Conservation (phyloP, 2,329 filamentous ascomycete species). For the Aspergillus latus region DNA sequence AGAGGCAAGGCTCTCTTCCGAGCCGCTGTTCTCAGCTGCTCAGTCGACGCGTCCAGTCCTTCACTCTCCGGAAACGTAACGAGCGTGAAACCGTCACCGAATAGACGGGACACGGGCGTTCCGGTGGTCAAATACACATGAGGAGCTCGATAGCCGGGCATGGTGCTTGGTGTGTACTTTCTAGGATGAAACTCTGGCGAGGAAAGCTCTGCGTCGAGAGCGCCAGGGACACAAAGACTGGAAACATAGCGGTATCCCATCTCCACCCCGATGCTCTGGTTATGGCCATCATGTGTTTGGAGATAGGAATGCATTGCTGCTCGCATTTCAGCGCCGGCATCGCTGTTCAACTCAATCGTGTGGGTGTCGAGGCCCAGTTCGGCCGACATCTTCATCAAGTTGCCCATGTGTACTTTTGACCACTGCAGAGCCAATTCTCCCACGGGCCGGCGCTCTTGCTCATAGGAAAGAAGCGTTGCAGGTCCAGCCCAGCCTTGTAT, state of each 20-base stretch:
- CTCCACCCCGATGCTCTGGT: not conserved
- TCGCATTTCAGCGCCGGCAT: not conserved
- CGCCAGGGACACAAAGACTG: not conserved
- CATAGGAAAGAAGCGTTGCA: conserved; percentile 28
- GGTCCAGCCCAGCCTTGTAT: conserved; percentile 22
- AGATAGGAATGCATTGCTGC: not conserved
- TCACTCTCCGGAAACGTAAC: conserved; percentile 2
- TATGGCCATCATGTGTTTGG: not conserved
- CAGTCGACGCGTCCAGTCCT: not conserved
- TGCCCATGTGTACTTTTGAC: not conserved
- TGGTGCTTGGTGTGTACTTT: conserved; percentile 10
- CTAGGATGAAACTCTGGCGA: not conserved
- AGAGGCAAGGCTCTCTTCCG: not conserved
- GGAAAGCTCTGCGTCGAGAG: not conserved
- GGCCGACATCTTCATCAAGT: not conserved
- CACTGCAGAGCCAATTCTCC: not conserved
- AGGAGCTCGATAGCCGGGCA: conserved; percentile 13
- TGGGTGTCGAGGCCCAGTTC: not conserved
- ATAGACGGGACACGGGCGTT: conserved; percentile 5
- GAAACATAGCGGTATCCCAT: not conserved
- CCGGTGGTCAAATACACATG: conserved; percentile 14
- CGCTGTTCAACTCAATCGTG: not conserved
- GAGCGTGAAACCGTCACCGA: conserved; percentile 10
- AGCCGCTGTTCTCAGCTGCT: not conserved
- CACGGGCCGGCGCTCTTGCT: conserved; percentile 24